A percentile compares a stretch with the other conserved stretches of the same genome.
Conservation (phyloP, 768 basidiomycete species). For the Piloderma croceum region DNA sequence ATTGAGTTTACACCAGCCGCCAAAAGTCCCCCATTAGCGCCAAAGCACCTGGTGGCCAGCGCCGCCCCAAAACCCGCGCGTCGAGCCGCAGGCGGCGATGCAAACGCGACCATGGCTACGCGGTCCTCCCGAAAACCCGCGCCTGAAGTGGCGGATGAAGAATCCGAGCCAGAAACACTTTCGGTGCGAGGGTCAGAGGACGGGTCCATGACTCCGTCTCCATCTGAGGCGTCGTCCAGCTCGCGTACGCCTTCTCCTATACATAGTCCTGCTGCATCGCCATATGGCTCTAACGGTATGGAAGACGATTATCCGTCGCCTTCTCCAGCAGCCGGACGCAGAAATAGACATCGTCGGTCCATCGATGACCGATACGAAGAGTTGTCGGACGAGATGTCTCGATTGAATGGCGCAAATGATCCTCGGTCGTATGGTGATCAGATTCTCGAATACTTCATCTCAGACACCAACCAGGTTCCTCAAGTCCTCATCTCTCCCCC, state of each 20-base stretch:
- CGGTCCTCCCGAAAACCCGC: slow-evolving; percentile 56
- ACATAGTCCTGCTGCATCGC: slow-evolving; percentile 45
- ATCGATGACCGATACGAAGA: slow-evolving; percentile 42
- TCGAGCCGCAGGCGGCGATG: slow-evolving; percentile 17
- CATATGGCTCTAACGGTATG: slow-evolving; percentile 35
- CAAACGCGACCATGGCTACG: slow-evolving; percentile 36
- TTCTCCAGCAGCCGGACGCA: slow-evolving; percentile 28
- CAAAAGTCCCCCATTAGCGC: slow-evolving; percentile 90
- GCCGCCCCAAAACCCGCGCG: slow-evolving; percentile 35
- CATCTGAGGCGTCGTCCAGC: slow-evolving; percentile 77
- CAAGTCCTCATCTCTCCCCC: slow-evolving; percentile 83
- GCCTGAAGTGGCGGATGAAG: slow-evolving; percentile 44
- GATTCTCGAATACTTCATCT: slow-evolving; percentile 97
- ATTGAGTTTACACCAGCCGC: slow-evolving; percentile 89
- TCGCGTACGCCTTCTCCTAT: slow-evolving; percentile 95
- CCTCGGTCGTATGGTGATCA: slow-evolving; percentile 85
- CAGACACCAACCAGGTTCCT: slow-evolving; percentile 90
- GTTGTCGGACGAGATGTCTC: slow-evolving; percentile 37
- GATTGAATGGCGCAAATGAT: slow-evolving; percentile 44
- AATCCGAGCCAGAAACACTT: slow-evolving; percentile 56
- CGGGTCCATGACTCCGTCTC: slow-evolving; percentile 85
- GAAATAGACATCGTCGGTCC: slow-evolving; percentile 45
- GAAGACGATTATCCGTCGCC: slow-evolving; percentile 33
- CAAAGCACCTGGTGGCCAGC: slow-evolving; percentile 87
- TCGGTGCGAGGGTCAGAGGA: slow-evolving; percentile 79